Evolutionary conservation across 768 basidiomycete genomes (phyloP), one percentile per base, ranked within the genome.

Genomic region (Leccinum uliginosum): DNA sequence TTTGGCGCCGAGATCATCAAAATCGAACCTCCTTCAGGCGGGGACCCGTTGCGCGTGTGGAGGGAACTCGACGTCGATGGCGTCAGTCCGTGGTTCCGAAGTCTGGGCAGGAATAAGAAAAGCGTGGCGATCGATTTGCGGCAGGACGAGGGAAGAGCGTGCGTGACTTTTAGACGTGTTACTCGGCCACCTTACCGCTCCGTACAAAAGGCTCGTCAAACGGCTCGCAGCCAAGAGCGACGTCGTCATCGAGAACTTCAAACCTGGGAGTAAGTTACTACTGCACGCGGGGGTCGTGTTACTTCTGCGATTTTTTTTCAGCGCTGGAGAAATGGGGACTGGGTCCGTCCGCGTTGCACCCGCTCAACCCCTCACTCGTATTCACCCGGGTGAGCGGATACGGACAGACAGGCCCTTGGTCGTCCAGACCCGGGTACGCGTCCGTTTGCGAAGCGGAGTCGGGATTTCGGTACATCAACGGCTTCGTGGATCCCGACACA

Each of bases 301-400:
- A n/a, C n/a, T n/a, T n/a, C n/a, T n/a, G n/a, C n/a, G 15, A 6
- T 10, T 29, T 30, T 35, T 2, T 54, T 35, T 17, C 61, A 88
- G 86, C 86, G 1, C 75, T 89, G 9, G 86, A 88, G 64, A 86
- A 83, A 70, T 87, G 86, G 85, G 75, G 75, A 1, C 73, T 88
- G 34, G 84, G 84, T 6, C 85, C 85, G 2, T 71, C 71, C 11
- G 76, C 78, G 53, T 66, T 88, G 4, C 82, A 80, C 21, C 84
- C 83, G n/a, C 82, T 84, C 58, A 95, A 96, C 63, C 89, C 92
- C 0, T 86, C 84, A 52, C 80, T 98, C 56, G 91, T 98, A 64
- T 94, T 91, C 67, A 96, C 93, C 7, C 91, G 94, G 59, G 84
- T 89, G 21, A 86, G 85, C 59, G 86, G 87, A 8, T 89, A 87